Percentiles rank a stretch among this genome's conserved stretches.
These are phyloP conservation scores for Pseudogymnoascus sp. DNA, from an alignment of 2,329 filamentous ascomycete species.

Conservation along the genomic window DNA sequence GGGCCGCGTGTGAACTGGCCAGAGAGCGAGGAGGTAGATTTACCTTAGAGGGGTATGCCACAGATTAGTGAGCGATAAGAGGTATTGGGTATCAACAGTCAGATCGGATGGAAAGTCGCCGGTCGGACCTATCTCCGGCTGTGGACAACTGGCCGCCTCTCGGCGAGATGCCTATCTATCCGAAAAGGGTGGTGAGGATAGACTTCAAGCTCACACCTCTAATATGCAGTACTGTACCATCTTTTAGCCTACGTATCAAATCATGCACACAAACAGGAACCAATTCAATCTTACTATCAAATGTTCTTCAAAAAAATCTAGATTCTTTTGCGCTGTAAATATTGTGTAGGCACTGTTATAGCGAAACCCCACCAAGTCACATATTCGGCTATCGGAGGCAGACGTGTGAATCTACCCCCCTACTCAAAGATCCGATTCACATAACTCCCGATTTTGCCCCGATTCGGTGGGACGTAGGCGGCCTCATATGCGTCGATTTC, in stretches of 20 bases:
- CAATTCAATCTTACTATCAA: not conserved
- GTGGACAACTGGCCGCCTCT: too few species aligned
- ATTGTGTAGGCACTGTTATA: not conserved
- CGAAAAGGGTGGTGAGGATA: not conserved
- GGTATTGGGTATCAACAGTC: not conserved
- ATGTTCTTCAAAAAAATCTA: not conserved
- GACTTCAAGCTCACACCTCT: not conserved
- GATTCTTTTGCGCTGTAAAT: not conserved
- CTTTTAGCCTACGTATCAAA: not conserved
- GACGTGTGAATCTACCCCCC: not conserved
- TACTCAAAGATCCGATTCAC: constrained; percentile 12
- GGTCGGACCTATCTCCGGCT: too few species aligned
- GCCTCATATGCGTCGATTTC: constrained; percentile 12
- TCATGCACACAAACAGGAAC: not conserved
- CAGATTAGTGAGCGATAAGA: not conserved
- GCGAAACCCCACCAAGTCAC: not conserved
- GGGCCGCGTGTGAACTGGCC: not conserved
- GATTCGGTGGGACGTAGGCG: not conserved
- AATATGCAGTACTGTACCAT: not conserved
- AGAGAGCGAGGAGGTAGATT: not conserved
- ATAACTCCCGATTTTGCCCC: not conserved
- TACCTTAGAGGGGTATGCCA: not conserved
- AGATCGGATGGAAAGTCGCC: not conserved
- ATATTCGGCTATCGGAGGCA: not conserved
- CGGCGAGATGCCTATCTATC: not conserved